Base-by-base conservation (phyloP, 2,329 filamentous ascomycete genomes). In the Fusarium luffae region DNA sequence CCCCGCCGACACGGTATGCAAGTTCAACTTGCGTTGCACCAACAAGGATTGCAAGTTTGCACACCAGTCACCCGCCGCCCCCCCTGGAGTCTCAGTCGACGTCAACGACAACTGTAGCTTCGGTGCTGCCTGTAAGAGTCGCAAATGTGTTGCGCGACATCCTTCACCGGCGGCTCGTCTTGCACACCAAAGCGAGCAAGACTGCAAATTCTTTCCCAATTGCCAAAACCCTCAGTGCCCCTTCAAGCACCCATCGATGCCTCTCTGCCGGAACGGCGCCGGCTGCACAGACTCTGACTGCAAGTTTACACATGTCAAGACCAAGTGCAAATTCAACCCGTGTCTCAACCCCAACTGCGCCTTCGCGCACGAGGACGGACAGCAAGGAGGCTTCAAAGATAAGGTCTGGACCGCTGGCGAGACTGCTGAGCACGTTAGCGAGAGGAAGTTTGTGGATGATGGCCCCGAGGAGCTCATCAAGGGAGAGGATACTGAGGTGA, bases 41-140 rank as follows among this genome's bases (percentile, higher is more conserved):
- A 97, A 97, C 80, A 89, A 89, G 72, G 93, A 97, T 66, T 99
- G 96, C 82, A 92, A 91, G 71, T 99, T 93, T 79, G 96, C 93
- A 19, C 96, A 99, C 77, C 95, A 98, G 82, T 97, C 94, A 18
- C 94, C 96, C 3, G 94, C 92, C 4, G 94, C 95, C 32, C 92
- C 93, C 5, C 90, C 91, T 4, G 92, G 92, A 28, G 88, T 87
- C 4, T 86, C 90, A 0, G 85, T 98, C 61, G 96, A 98, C 78
- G 86, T 94, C 71, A 88, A 85, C 62, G 93, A 97, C 75, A 85
- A 87, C 19, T 99, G 96, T 83, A 87, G 87, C 19, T 98, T 92
- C 74, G 95, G 94, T 21, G 93, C 90, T 4, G 94, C 94, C 11
- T 99, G 96, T 88, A 97, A 96, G 82, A 99, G 98, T 85, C 87